Percentiles rank a stretch among this genome's conserved stretches.
These are phyloP conservation scores for Skeletonema tropicum DNA, from an alignment of 108 stramenopile species.

Conservation along the genomic window DNA sequence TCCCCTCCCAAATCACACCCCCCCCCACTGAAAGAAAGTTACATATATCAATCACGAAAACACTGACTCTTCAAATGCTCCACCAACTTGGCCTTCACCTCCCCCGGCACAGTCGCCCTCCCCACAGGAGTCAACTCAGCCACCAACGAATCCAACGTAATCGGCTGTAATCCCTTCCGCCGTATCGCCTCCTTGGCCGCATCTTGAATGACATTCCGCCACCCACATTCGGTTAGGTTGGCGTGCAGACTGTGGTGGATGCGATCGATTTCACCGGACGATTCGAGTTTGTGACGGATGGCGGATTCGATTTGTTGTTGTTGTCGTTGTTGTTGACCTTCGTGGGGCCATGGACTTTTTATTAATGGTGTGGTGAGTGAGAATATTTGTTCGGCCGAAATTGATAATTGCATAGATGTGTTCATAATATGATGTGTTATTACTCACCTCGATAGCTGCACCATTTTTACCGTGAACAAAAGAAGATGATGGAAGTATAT, in stretches of 20 bases:
- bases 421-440: not conserved
- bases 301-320: conserved; percentile 4
- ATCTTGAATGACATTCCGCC: conserved; percentile 75
- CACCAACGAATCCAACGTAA: conserved; percentile 74
- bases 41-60: not conserved
- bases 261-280: conserved; percentile 61
- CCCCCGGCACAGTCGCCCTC: conserved; percentile 71
- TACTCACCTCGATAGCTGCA: not conserved
- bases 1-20: no score
- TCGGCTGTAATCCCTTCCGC: conserved; percentile 68
- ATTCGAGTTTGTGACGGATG: conserved; percentile 9
- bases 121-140: conserved; percentile 70
- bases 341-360: conserved; percentile 2
- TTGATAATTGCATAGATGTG: not conserved
- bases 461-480: not conserved
- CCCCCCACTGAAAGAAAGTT: not conserved
- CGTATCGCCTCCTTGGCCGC: conserved; percentile 67
- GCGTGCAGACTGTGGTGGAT: conserved; percentile 68
- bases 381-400: not conserved
- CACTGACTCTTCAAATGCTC: conserved; percentile 49
- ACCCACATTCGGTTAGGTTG: conserved; percentile 70
- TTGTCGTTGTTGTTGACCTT: conserved; percentile 3
- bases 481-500: no score
- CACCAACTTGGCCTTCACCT: conserved; percentile 67
- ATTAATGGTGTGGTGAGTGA: not conserved